Percentiles rank a stretch among this genome's conserved stretches.
Evolutionary conservation across 352 stramenopile genomes (phyloP).

Genomic region (Phytophthora cryptogea): DNA sequence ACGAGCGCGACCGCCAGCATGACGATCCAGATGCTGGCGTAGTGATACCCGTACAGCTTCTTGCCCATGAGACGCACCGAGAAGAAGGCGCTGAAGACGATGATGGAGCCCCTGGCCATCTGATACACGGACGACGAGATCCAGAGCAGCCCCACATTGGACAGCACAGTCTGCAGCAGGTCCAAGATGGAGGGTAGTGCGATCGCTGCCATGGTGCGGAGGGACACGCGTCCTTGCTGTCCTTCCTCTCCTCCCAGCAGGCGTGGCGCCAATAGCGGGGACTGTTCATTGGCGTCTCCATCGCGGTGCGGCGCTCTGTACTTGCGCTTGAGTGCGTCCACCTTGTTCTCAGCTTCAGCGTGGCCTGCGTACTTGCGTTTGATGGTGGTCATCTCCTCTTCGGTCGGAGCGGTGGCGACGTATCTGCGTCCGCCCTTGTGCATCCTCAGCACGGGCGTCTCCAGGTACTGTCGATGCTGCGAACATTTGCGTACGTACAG

Average conservation of each 20-base stretch:
- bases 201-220: constrained; percentile 63
- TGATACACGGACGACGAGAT: constrained; percentile 91
- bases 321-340: constrained; percentile 47
- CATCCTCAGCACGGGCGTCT: constrained; percentile 68
- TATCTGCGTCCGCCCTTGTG: constrained; percentile 69
- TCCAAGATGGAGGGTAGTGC: constrained; percentile 79
- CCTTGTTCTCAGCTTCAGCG: constrained; percentile 47
- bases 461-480: constrained; percentile 62
- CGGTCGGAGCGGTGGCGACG: constrained; percentile 48
- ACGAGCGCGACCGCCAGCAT: constrained; percentile 73
- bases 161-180: constrained; percentile 84
- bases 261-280: constrained; percentile 31
- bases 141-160: constrained; percentile 87
- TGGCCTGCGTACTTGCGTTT: constrained; percentile 47
- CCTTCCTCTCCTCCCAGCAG: constrained; percentile 20
- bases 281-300: constrained; percentile 34
- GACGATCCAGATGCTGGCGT: constrained; percentile 80
- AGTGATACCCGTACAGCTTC: constrained; percentile 84
- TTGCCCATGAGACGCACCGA: constrained; percentile 86
- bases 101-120: constrained; percentile 90
- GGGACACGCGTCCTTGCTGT: constrained; percentile 38
- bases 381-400: constrained; percentile 40
- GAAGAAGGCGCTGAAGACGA: constrained; percentile 91
- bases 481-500: constrained; percentile 65
- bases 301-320: constrained; percentile 20